Conservation (phyloP, 139 green algal species). For the Tetratostichococcus sp. region DNA sequence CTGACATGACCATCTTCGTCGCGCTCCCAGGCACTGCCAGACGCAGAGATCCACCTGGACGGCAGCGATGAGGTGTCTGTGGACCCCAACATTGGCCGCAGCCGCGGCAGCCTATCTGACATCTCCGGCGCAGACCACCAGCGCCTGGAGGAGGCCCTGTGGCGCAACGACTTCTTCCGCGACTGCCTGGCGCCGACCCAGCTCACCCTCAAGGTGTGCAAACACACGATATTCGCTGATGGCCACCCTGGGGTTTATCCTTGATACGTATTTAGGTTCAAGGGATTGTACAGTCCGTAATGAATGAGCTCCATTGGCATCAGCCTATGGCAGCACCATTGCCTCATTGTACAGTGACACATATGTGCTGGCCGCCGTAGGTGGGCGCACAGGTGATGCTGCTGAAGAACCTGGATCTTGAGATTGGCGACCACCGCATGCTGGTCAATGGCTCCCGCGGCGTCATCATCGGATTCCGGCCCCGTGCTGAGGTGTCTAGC, state of each 20-base stretch:
- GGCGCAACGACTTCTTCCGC: constrained; percentile 50
- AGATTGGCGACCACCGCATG: constrained; percentile 15
- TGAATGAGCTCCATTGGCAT: too few species aligned
- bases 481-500: background rate
- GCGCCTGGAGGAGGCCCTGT: constrained; percentile 18
- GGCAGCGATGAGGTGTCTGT: constrained; percentile 4
- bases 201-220: constrained; percentile 44
- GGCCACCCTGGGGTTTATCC: too few species aligned
- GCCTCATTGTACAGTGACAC: background rate
- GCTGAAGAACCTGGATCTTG: constrained; percentile 51
- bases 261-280: too few species aligned
- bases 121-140: background rate
- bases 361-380: constrained; percentile 9
- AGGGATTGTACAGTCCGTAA: too few species aligned
- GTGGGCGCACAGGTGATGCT: constrained; percentile 63
- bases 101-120: background rate
- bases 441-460: constrained; percentile 74
- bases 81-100: background rate
- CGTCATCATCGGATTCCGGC: constrained; percentile 38
- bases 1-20: background rate
- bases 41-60: constrained; percentile 3
- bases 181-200: constrained; percentile 43
- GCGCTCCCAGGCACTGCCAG: background rate
- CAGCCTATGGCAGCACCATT: background rate
- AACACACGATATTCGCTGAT: too few species aligned